These are phyloP conservation scores for Dothideomycetes sp. DNA, from an alignment of 2,329 filamentous ascomycete genomes.

Conservation along the genomic window DNA sequence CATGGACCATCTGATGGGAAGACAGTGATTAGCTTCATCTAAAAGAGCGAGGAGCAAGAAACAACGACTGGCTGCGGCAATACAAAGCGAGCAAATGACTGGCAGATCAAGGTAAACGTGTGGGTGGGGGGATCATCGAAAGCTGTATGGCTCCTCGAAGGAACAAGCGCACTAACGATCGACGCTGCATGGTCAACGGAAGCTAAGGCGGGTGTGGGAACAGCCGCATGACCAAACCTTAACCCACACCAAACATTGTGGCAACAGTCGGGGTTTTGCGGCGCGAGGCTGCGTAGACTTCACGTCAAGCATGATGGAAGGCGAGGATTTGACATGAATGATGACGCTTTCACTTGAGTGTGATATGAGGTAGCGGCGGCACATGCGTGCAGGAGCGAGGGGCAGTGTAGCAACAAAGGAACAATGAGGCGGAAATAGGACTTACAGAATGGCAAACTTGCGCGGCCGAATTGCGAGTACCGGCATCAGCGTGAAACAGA, in stretches of 20 bases:
- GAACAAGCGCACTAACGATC: conserved; percentile 7
- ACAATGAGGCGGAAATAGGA: conserved; percentile 28
- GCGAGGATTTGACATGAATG: not conserved
- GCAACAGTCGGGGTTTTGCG: conserved; percentile 5
- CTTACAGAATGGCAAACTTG: conserved; percentile 97
- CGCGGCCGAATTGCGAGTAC: conserved; percentile 68
- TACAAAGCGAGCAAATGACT: conserved; percentile 6
- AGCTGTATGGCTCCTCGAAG: conserved; percentile 7
- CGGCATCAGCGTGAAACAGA: conserved; percentile 85
- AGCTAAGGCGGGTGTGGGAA: conserved; percentile 12
- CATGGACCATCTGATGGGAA: conserved; percentile 70
- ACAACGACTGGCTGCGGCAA: conserved; percentile 1
- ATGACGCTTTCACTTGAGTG: conserved; percentile 4
- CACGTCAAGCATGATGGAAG: conserved; percentile 2
- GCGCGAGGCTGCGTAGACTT: conserved; percentile 5
- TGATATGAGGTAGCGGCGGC: not conserved
- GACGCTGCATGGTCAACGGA: conserved; percentile 8
- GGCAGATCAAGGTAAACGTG: conserved; percentile 5
- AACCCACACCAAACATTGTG: conserved; percentile 4
- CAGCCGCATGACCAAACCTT: conserved; percentile 12
- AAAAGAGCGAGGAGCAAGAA: conserved; percentile 8
- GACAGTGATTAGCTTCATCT: conserved; percentile 23
- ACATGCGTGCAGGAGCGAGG: too few relatives aligned
- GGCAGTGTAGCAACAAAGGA: not conserved
- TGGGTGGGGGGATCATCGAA: conserved; percentile 4